Base-by-base conservation (phyloP, 2,329 filamentous ascomycete genomes). In the Fusarium sp. region DNA sequence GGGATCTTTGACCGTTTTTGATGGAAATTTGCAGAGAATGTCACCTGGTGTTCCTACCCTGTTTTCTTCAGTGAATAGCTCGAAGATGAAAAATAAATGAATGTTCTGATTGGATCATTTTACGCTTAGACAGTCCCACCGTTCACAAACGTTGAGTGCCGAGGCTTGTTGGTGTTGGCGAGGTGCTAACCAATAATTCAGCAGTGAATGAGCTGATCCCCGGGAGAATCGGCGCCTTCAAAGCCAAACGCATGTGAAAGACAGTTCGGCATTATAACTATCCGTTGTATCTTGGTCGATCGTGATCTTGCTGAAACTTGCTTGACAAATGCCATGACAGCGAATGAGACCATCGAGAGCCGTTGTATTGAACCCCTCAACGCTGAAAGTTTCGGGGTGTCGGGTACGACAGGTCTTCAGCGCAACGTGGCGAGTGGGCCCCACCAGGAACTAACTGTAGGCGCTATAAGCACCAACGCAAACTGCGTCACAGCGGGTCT, bases 81-180 rank as follows among this genome's bases (percentile, higher is more conserved):
- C 5, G 4, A 36, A 20, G 2, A 9, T 3, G 1, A 28, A 53
- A 38, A 7, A 9, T 8, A 3, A 14, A 8, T 11, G 12, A 44
- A 32, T 32, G 32, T 56, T 44, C 36, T 44, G 53, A 56, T 56
- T 56, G 53, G 53, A 10, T 32, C 11, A 24, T 56, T 56, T n/a
- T 30, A 30, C 35, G 51, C 26, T 44, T 8, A 56, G 22, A 56
- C 38, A 6, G 36, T 42, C 8, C 53, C 53, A 53, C 50, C n/a
- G 50, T 53, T 53, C 38, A 56, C 53, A 56, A 44, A 44, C 38
- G 53, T 56, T 56, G 53, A 42, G 53, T 30, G 36, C 53, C 53
- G 53, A 56, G 53, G 53, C 26, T 24, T 8, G 26, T 24, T n/a
- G 20, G 24, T 42, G 26, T n/a, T 56, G 38, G 26, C 26, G 22